Conservation (phyloP, 805 yeast genomes). For the Starmerella potacharoeniae region DNA sequence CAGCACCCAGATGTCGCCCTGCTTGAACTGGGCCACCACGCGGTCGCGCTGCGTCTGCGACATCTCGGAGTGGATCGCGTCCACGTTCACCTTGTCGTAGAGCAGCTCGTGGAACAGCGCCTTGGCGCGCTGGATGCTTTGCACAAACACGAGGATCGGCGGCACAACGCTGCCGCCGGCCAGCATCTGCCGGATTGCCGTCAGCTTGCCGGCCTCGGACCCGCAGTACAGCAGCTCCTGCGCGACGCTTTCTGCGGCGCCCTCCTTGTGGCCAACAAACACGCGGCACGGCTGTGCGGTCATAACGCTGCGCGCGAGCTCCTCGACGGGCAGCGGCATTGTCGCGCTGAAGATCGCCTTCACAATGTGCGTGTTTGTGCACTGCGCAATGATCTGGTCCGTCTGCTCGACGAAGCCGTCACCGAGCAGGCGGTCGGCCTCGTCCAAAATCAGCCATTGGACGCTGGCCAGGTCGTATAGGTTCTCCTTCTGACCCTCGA, state of each 20-base stretch:
- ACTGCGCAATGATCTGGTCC: conserved; percentile 61
- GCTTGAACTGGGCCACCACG: conserved; percentile 70
- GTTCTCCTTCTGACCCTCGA: conserved; percentile 59
- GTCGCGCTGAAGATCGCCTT: conserved; percentile 92
- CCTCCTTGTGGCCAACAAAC: conserved; percentile 86
- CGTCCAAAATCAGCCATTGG: conserved; percentile 78
- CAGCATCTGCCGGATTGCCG: conserved; percentile 82
- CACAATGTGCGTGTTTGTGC: conserved; percentile 37
- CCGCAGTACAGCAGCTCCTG: conserved; percentile 82
- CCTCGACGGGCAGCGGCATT: conserved; percentile 85
- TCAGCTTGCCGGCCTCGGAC: conserved; percentile 85
- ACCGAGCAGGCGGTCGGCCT: conserved; percentile 91
- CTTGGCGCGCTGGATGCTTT: conserved; percentile 85
- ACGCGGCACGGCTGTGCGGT: conserved; percentile 62
- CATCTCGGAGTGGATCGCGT: conserved; percentile 90
- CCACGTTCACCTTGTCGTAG: conserved; percentile 86
- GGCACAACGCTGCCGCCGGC: conserved; percentile 68
- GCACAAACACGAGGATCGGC: conserved; percentile 84
- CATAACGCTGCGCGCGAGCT: conserved; percentile 77
- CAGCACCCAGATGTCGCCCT: conserved; percentile 90
- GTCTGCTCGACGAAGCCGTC: conserved; percentile 80
- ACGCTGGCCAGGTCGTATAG: conserved; percentile 51
- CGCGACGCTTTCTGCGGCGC: conserved; percentile 73
- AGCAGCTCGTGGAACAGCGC: conserved; percentile 87
- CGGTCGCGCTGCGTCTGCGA: conserved; percentile 79